Evolutionary conservation across 2,329 filamentous ascomycete species (phyloP).

Genomic region (Pseudopyricularia javanii): DNA sequence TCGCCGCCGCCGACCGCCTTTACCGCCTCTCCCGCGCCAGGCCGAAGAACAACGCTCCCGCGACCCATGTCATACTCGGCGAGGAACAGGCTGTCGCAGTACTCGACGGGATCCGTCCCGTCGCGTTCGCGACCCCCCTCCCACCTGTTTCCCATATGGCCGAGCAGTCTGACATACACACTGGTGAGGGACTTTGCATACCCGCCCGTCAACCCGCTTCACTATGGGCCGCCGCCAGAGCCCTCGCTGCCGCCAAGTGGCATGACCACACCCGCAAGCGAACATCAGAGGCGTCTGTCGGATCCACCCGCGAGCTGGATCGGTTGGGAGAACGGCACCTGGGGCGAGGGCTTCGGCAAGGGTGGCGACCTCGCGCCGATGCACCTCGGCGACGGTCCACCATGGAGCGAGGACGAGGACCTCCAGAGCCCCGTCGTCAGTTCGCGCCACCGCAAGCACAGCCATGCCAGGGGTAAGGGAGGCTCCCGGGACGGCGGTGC

Average conservation of each 20-base stretch:
- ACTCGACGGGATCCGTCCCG: conserved; percentile 58
- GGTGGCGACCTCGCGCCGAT: conserved; percentile 68
- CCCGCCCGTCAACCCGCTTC: conserved; percentile 66
- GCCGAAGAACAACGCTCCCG: conserved; percentile 46
- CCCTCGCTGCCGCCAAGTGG: conserved; percentile 59
- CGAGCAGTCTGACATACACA: conserved; percentile 78
- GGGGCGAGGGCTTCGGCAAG: conserved; percentile 43
- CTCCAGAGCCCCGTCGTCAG: conserved; percentile 83
- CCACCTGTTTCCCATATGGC: conserved; percentile 70
- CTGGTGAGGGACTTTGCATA: conserved; percentile 95
- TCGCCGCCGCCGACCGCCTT: conserved; percentile 28
- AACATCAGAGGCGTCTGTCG: conserved; percentile 63
- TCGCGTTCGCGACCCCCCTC: conserved; percentile 68
- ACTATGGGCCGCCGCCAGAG: conserved; percentile 84
- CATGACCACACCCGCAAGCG: conserved; percentile 74
- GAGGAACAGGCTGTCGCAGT: conserved; percentile 73
- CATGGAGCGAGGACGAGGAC: conserved; percentile 93
- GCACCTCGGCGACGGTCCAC: conserved; percentile 76
- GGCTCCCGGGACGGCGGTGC: conserved; percentile 26
- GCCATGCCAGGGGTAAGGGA: conserved; percentile 29
- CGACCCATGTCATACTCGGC: conserved; percentile 65
- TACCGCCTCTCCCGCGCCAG: conserved; percentile 10
- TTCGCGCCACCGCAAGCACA: conserved; percentile 72
- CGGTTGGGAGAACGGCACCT: conserved; percentile 40
- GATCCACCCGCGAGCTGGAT: conserved; percentile 73